Evolutionary conservation across 169 alveolate genomes (phyloP), one percentile per base, ranked within the genome.

Genomic region (Babesia gibsoni): DNA sequence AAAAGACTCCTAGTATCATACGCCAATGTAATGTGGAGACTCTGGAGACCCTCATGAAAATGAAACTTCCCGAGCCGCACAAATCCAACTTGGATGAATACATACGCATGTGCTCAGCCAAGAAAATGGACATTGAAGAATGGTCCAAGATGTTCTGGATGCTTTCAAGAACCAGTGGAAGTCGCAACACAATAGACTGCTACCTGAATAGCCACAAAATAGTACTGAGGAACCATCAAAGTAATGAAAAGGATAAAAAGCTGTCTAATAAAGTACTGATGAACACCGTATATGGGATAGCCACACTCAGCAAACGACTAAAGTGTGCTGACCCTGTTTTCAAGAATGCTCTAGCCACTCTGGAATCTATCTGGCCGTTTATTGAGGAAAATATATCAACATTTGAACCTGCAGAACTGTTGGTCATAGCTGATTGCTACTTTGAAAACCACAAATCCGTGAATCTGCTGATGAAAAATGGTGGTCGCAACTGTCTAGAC

Each of bases 321-420:
- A 10, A 56, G 10, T 30, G 45, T 30, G 25, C 30, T 29, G 77
- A 66, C 32, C 58, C 53, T 8, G 41, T 66, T 0, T 66, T 12
- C 42, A 49, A 48, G 39, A 39, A 39, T 30, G 53, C 57, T 5
- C 20, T 35, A n/a, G 20, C 39, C 9, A n/a, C 52, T 8, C 52
- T 66, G 25, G 77, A 66, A 33, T 18, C 65, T 20, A 4, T 66
- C 4, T 66, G 77, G 77, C 66, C 52, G 8, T 23, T 52, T 18
- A 12, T 52, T 8, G 56, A 52, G 23, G 52, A 14, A 6, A 35
- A 46, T 3, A 29, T 22, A 1, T 10, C 20, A 9, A 8, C 22
- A 7, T 61, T 61, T 23, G 18, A 41, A 30, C 20, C 16, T 6
- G 30, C 46, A 1, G 72, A 61, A 3, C 46, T 61, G 27, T 45